Percentiles rank a stretch among this genome's conserved stretches.
These are phyloP conservation scores for Xylaria sp. DNA, from an alignment of 2,329 filamentous ascomycete genomes.

Conservation along the genomic window DNA sequence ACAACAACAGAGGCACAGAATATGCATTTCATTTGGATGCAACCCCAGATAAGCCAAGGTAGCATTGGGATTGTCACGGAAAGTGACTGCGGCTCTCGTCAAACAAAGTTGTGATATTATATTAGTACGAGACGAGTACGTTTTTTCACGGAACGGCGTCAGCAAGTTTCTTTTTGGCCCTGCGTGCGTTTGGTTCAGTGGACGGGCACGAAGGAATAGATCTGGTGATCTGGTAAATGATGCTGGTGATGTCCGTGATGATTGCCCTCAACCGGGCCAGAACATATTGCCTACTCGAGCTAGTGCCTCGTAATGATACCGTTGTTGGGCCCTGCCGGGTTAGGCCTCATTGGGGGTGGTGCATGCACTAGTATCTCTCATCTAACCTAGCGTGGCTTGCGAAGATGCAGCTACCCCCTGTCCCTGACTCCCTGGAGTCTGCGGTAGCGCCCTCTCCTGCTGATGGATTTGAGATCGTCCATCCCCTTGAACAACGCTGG, in stretches of 20 bases:
- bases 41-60: background rate
- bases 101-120: too few relatives aligned
- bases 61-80: background rate
- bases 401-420: background rate
- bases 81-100: background rate
- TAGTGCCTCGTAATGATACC: background rate
- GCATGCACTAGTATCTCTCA: background rate
- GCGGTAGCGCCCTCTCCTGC: background rate
- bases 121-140: too few relatives aligned
- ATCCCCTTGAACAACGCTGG: slow-evolving; percentile 11
- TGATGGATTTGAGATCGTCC: background rate
- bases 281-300: background rate
- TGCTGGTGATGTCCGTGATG: too few relatives aligned
- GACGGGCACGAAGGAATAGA: too few relatives aligned
- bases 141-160: too few relatives aligned
- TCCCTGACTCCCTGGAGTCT: background rate
- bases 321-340: background rate
- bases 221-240: too few relatives aligned
- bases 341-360: background rate
- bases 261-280: too few relatives aligned
- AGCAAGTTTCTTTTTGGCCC: too few relatives aligned
- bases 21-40: background rate
- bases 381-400: background rate
- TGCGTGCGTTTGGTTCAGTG: too few relatives aligned
- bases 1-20: background rate